Base-by-base conservation (phyloP, 345 rosid species). In the Pistacia vera region DNA sequence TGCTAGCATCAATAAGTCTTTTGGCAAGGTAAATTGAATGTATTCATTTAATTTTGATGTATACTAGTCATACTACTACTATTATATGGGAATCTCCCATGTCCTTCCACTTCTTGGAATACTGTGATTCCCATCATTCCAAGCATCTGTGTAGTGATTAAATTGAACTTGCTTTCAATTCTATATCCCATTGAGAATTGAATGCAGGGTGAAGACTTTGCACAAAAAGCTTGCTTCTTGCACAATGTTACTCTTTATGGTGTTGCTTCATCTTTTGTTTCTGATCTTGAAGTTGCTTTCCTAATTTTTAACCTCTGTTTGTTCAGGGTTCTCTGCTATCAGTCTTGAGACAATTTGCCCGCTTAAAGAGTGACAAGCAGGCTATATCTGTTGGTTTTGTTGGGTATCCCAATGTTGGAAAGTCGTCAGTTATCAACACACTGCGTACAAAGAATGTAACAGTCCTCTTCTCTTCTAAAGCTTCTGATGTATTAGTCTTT, bases 341-440 rank as follows among this genome's bases (percentile, higher is more conserved):
- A 1, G 94, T 93, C 30, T 78, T 93, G 85, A 88, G 99, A 83
- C 97, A 96, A 83, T 96, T 88, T 82, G 87, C 99, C 56, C 95
- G 97, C 81, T 74, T 96, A 51, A 92, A 91, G 77, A 91, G 89
- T 80, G 97, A 96, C 87, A 96, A 96, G 87, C 99, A 96, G 84
- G 97, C 97, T 4, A 88, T 96, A 75, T 92, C 97, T 18, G 99
- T 96, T 28, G 97, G 99, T 73, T 96, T 96, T 81, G 85, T 96
- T 80, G 98, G 99, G 72, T 93, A 96, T 72, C 99, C 99, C 36
- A 96, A 96, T 74, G 98, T 96, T 71, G 99, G 99, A 52, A 96
- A 96, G 81, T 93, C 99, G 16, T 96, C 98, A 28, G 99, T 91
- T 65, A 93, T 96, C 86, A 93, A 96, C 83, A 96, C 98, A 17